Base-by-base conservation (phyloP, 2,329 filamentous ascomycete genomes). In the Pestalotiopsis sp. region DNA sequence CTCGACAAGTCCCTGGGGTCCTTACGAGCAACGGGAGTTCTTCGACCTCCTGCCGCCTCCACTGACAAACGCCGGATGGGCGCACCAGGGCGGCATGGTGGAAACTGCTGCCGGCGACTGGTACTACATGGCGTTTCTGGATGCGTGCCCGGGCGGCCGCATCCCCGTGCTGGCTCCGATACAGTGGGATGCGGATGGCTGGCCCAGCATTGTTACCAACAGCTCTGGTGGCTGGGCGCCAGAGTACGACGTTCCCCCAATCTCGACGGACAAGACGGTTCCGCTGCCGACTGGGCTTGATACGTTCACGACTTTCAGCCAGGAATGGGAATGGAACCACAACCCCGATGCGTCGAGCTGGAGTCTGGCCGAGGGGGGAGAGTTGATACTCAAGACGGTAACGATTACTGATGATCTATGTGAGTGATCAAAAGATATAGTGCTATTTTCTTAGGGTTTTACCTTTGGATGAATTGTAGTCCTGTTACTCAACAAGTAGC, bases 91-190 rank as follows among this genome's bases (percentile, higher is more conserved):
- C 1, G 83, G 85, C 22, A 76, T 90, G 1, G 80, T 90, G 4
- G 78, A 86, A 65, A 86, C 85, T 0, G 79, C 81, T 0, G 74
- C 81, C 13, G 85, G 84, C 0, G 77, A 84, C 13, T 90, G 87
- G 87, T 88, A 87, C 73, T 90, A 86, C 70, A 84, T 89, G 75
- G 82, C 85, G 0, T 90, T 89, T 73, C 78, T 83, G 3, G 84
- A 85, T 73, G 80, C 82, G 0, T 89, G 87, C 68, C 87, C 88
- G 0, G 83, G 81, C 3, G 88, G 88, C 0, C 81, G 87, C 24
- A 81, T 89, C 13, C 88, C 88, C 0, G 85, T 88, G 1, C 76
- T 88, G 3, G 87, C 87, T 0, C 87, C 87, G 0, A 73, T 89
- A 1, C 81, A 75, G 0, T 90, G 84, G 83, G 81, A 78, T 2